Percentiles rank a stretch among this genome's conserved stretches.
Conservation (phyloP, 257 asterid genomes). For the Jaltomata sinuosa region DNA sequence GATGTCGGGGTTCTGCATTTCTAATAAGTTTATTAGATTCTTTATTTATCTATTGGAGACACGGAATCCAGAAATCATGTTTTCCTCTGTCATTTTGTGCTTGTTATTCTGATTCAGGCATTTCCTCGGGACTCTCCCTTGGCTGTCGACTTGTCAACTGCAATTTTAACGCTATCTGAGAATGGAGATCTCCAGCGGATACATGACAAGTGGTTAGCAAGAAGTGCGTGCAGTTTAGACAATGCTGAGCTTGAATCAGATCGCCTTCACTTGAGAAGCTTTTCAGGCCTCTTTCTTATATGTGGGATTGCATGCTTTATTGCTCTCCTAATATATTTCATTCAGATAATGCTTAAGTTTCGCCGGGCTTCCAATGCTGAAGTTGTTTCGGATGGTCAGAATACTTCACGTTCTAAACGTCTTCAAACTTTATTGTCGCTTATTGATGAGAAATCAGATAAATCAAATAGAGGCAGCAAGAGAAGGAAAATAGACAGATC, state of each 20-base stretch:
- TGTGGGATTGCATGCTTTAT: slow-evolving; percentile 53
- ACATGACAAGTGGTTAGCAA: slow-evolving; percentile 83
- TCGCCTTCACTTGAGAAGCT: slow-evolving; percentile 45
- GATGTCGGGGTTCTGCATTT: neutral
- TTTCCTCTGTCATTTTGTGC: neutral
- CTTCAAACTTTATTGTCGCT: slow-evolving; percentile 48
- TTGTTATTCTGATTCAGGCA: slow-evolving; percentile 28
- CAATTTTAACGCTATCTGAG: slow-evolving; percentile 68
- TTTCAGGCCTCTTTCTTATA: slow-evolving; percentile 33
- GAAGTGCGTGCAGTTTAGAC: slow-evolving; percentile 24
- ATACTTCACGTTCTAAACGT: slow-evolving; percentile 35
- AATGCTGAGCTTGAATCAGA: slow-evolving; percentile 26
- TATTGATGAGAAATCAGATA: slow-evolving; percentile 62
- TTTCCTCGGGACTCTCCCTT: slow-evolving; percentile 59
- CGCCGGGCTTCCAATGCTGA: slow-evolving; percentile 21
- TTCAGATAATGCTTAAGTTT: slow-evolving; percentile 36
- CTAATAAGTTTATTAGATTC: neutral
- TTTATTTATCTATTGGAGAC: neutral
- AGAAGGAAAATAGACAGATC: slow-evolving; percentile 54
- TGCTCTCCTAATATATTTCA: slow-evolving; percentile 56
- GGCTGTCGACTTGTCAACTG: slow-evolving; percentile 46
- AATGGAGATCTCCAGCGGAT: slow-evolving; percentile 91
- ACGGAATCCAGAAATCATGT: neutral
- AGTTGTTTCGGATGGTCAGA: slow-evolving; percentile 8
- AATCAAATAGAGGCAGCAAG: slow-evolving; percentile 37